These are phyloP conservation scores for Senna siamea DNA, from an alignment of 306 rosid genomes.

Conservation along the genomic window DNA sequence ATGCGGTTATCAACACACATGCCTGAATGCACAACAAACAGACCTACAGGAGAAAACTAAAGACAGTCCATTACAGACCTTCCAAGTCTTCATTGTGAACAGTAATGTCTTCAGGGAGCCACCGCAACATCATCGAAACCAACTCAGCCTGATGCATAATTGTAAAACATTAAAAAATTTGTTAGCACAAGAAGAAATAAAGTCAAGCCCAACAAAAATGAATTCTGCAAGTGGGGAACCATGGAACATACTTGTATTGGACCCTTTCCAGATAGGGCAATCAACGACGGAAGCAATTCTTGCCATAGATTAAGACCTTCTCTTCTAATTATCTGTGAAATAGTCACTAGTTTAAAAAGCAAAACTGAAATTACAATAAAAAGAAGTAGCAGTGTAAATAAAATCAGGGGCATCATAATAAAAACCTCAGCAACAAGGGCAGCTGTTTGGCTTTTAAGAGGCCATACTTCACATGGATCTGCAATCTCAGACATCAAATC, in stretches of 20 bases:
- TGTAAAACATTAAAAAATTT: conserved; percentile 7
- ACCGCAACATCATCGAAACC: conserved; percentile 94
- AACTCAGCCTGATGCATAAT: conserved; percentile 79
- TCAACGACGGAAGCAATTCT: conserved; percentile 71
- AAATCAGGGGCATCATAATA: conserved; percentile 27
- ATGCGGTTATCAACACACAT: background rate
- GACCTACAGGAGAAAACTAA: conserved; percentile 14
- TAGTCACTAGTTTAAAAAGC: conserved; percentile 33
- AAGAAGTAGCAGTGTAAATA: conserved; percentile 27
- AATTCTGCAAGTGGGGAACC: conserved; percentile 28
- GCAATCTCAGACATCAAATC: conserved; percentile 89
- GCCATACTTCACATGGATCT: conserved; percentile 88
- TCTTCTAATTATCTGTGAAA: conserved; percentile 82
- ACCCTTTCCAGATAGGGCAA: conserved; percentile 83
- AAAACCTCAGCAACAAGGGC: conserved; percentile 97
- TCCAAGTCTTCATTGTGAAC: conserved; percentile 98
- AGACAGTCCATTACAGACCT: conserved; percentile 57
- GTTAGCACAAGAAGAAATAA: conserved; percentile 25
- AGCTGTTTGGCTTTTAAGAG: conserved; percentile 95
- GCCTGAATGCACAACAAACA: conserved; percentile 10
- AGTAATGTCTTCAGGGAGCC: conserved; percentile 99
- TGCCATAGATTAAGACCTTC: conserved; percentile 84
- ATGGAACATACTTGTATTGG: conserved; percentile 74
- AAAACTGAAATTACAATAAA: conserved; percentile 22
- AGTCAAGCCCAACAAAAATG: background rate